Evolutionary conservation across 805 yeast genomes (phyloP), one percentile per base, ranked within the genome.

Genomic region (Spathaspora hagerdaliae): DNA sequence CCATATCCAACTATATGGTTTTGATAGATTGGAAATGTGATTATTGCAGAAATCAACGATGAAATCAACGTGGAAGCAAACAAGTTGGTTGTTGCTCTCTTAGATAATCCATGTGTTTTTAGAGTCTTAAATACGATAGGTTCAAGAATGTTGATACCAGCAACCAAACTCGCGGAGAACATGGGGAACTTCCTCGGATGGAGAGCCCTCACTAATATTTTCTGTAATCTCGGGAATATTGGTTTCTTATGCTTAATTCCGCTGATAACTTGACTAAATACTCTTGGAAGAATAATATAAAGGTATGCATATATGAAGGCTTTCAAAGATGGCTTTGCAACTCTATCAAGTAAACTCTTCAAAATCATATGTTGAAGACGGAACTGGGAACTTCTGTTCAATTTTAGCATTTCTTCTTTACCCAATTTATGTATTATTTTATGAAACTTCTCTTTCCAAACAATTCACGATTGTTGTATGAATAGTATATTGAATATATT

Each of bases 301-400:
- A 66, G 41, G 44, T 65, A 67, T 14, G 71, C 67, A 41, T 57
- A 58, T 8, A 63, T 32, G 45, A 64, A 67, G 5, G 74, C 73
- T 41, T 60, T 61, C 2, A 57, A 38, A 1, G 71, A 59, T 1
- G 68, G 69, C 34, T 54, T 46, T n/a, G 54, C 52, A 29, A 64
- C 53, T 27, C 32, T 14, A 12, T 41, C 14, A n/a, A 42, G 10
- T 14, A 46, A 6, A 15, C 42, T 43, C 2, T 42, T 35, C 12
- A 46, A 26, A 9, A 42, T 9, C 27, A 15, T 7, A 26, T 14
- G 26, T 7, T 31, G 19, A 7, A 39, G 34, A n/a, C n/a, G 37
- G 13, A 10, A 14, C 12, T 29, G 32, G 9, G 3, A 3, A 2
- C 32, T 11, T 29, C 12, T 29, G 32, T 29, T 29, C 5, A 9